Base-by-base conservation (phyloP, 352 stramenopile genomes). In the Phytophthora niederhauseri region DNA sequence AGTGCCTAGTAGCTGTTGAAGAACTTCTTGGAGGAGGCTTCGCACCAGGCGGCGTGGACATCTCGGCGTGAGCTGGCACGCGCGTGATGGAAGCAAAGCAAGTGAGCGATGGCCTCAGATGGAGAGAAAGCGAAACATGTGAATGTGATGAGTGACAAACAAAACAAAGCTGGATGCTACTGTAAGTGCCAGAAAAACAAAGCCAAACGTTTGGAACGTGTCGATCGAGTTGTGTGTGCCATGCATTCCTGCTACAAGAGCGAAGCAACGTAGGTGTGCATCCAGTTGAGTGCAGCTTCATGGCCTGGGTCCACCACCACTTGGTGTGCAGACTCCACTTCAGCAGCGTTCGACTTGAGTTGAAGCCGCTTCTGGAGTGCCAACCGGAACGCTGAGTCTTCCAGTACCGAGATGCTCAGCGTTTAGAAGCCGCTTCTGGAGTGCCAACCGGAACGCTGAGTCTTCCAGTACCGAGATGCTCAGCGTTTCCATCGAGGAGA, bases 1-100 rank as follows among this genome's bases (percentile, higher is more conserved):
- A 74, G 68, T 76, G 59, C 65, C 60, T 79, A 60, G 64, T 79
- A 79, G 72, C 72, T 76, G 72, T 79, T 70, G 68, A 65, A 72
- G 63, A 77, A 75, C 70, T 77, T 77, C 56, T 77, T 74, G 70
- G 66, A 74, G 61, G 48, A 63, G 66, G 38, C 26, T 59, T 66
- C 48, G 68, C 56, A 49, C 54, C 28, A 49, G 64, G 48, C 31
- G 36, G 52, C 22, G 51, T 61, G 19, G 51, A 61, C 57, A 70
- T 64, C 57, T 54, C 65, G 53, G 57, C 31, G 45, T 67, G 56
- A 59, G 62, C 61, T 73, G 38, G 31, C 49, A 61, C 52, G 50
- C 49, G 26, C 36, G 6, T 51, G 48, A 55, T 61, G 46, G 52
- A 22, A 57, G 20, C 68, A 54, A 61, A 49, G 46, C 58, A 72